phyloP scores from a whole-genome alignment of 257 asterid genomes.

The Avicennia marina region DNA sequence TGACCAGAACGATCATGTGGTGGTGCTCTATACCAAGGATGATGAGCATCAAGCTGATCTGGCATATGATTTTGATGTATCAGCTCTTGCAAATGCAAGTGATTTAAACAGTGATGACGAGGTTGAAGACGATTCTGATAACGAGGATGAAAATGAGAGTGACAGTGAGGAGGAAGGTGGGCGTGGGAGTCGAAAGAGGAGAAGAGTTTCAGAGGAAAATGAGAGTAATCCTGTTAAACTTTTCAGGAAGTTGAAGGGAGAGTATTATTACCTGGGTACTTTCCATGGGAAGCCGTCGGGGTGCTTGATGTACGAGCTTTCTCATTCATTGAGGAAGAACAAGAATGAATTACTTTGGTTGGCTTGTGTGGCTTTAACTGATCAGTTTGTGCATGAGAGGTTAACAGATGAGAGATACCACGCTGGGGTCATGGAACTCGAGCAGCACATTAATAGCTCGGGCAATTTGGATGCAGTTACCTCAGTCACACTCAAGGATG shows the following conservation, averaged over 20 bases:
- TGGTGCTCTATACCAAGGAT: conserved; percentile 76
- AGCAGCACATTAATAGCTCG: conserved; percentile 83
- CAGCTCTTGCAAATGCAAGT: conserved; percentile 80
- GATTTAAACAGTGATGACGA: conserved; percentile 84
- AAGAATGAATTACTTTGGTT: conserved; percentile 85
- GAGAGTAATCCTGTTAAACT: conserved; percentile 63
- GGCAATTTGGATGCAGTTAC: conserved; percentile 75
- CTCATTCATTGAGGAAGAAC: conserved; percentile 69
- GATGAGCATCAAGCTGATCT: conserved; percentile 84
- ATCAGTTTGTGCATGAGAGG: conserved; percentile 92
- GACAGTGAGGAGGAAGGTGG: conserved; percentile 58
- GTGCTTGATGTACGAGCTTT: conserved; percentile 91
- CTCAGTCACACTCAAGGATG: conserved; percentile 86
- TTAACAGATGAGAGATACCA: conserved; percentile 86
- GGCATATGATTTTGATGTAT: conserved; percentile 75
- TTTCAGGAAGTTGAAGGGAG: conserved; percentile 64
- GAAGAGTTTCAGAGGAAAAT: conserved; percentile 40
- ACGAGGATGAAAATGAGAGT: conserved; percentile 59
- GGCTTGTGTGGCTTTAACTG: conserved; percentile 94
- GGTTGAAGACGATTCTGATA: conserved; percentile 60
- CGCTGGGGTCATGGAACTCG: conserved; percentile 90
- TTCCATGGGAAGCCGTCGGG: conserved; percentile 98
- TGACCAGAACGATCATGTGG: conserved; percentile 65
- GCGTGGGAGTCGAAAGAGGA: conserved; percentile 54
- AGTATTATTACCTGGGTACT: conserved; percentile 82